These are phyloP conservation scores for Nicotiana noctiflora DNA, from an alignment of 257 asterid species.

Conservation along the genomic window DNA sequence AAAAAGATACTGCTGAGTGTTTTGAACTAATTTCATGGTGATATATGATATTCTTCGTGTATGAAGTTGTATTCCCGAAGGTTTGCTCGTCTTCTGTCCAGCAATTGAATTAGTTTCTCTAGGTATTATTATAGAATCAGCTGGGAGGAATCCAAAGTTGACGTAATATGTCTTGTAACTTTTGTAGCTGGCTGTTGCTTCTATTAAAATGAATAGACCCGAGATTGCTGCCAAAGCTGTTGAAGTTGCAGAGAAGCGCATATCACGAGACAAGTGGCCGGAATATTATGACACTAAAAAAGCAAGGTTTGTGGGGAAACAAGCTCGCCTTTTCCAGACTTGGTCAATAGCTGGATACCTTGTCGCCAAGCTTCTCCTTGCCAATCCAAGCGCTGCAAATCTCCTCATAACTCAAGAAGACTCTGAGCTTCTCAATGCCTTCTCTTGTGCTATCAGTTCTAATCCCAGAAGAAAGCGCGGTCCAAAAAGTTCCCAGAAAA, in stretches of 20 bases:
- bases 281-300: slow-evolving; percentile 65
- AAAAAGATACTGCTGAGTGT: background rate
- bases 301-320: slow-evolving; percentile 63
- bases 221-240: slow-evolving; percentile 65
- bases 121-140: background rate
- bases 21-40: background rate
- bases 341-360: slow-evolving; percentile 79
- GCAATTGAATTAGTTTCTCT: background rate
- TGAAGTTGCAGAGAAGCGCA: slow-evolving; percentile 52
- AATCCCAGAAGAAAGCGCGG: slow-evolving; percentile 61
- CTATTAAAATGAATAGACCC: slow-evolving; percentile 66
- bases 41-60: background rate
- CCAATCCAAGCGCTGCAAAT: slow-evolving; percentile 44
- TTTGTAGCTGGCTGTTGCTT: slow-evolving; percentile 65
- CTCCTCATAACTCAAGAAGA: slow-evolving; percentile 56
- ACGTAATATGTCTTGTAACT: background rate
- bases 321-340: slow-evolving; percentile 54
- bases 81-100: background rate
- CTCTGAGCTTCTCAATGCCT: slow-evolving; percentile 53
- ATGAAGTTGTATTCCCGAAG: background rate
- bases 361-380: slow-evolving; percentile 51
- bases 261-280: slow-evolving; percentile 63
- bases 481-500: slow-evolving; percentile 40
- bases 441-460: slow-evolving; percentile 53
- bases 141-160: background rate